Percentiles rank a stretch among this genome's conserved stretches.
Evolutionary conservation across 176 grass and related monocot genomes (phyloP).

Genomic region (Elymus sibiricus): DNA sequence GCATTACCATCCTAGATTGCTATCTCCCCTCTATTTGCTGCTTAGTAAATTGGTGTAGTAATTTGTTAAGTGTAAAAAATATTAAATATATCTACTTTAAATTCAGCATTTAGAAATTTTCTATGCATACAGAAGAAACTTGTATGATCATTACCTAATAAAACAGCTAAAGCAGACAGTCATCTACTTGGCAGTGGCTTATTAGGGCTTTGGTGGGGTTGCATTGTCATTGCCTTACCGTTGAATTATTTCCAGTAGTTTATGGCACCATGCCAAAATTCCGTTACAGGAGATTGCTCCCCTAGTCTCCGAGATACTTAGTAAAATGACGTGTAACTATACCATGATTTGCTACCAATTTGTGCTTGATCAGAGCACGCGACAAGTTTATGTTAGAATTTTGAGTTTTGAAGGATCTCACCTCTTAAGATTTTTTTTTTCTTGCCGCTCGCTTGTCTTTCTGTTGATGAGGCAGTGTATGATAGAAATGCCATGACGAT

Average conservation of each 20-base stretch:
- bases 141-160: slow-evolving; percentile 1
- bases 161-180: neutral
- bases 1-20: neutral
- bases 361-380: neutral
- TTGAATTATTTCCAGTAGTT: slow-evolving; percentile 12
- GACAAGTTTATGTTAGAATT: neutral
- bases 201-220: neutral
- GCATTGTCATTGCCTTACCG: neutral
- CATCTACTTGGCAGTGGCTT: neutral
- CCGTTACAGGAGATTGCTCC: neutral
- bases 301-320: neutral
- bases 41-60: neutral
- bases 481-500: neutral
- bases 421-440: neutral
- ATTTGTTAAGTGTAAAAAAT: neutral
- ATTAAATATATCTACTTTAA: neutral
- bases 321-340: neutral
- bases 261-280: neutral
- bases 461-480: neutral
- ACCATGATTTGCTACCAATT: neutral
- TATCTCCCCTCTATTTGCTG: neutral
- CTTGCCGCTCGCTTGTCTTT: neutral
- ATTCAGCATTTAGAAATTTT: neutral
- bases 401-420: slow-evolving; percentile 24
- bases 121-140: neutral